phyloP scores from a whole-genome alignment of 257 asterid genomes.

The Penstemon newberryi region DNA sequence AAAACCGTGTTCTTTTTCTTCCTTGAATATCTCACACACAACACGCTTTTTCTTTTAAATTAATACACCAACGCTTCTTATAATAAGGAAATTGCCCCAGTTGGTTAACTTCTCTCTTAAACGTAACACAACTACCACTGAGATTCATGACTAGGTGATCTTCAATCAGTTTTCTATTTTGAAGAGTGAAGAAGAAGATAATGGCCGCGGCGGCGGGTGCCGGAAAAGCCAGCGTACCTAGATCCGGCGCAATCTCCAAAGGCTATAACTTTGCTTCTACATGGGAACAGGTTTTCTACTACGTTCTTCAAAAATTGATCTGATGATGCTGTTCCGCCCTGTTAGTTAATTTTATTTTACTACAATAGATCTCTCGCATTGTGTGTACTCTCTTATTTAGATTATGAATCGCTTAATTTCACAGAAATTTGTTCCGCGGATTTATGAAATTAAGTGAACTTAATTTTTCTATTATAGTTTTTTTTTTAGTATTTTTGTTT shows the following conservation, averaged over 20 bases:
- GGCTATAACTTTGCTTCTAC: conserved; percentile 94
- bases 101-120: too few relatives aligned
- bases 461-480: conserved; percentile 13
- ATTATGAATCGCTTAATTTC: conserved; percentile 13
- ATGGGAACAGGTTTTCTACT: conserved; percentile 78
- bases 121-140: too few relatives aligned
- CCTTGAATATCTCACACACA: too few relatives aligned
- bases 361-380: conserved; percentile 30
- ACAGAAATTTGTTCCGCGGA: conserved; percentile 2
- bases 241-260: conserved; percentile 82
- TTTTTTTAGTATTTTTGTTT: background rate
- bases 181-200: conserved; percentile 17
- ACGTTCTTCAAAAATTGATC: conserved; percentile 24
- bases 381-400: background rate
- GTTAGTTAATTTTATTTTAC: conserved; percentile 10
- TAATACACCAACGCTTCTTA: too few relatives aligned
- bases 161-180: background rate
- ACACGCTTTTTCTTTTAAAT: too few relatives aligned
- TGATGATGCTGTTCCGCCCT: background rate
- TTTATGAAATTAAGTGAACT: conserved; percentile 9
- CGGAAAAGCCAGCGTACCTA: conserved; percentile 52
- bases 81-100: too few relatives aligned
- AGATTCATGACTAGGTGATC: too few relatives aligned
- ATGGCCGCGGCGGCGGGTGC: conserved; percentile 52
- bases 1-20: too few relatives aligned